Evolutionary conservation across 768 basidiomycete species (phyloP), one percentile per base, ranked within the genome.

Genomic region (Phylloporus arenicola): DNA sequence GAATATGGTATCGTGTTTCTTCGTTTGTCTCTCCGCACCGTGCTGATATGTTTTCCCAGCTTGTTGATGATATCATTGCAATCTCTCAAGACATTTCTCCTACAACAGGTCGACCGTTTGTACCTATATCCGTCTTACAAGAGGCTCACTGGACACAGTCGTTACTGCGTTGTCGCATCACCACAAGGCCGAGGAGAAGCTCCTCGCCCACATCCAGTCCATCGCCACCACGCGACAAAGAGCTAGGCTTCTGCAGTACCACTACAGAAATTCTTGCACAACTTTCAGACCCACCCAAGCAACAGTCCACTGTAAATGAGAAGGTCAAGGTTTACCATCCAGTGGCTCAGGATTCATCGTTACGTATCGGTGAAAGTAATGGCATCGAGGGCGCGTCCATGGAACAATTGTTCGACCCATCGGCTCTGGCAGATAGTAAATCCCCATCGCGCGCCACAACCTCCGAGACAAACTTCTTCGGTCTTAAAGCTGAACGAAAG

Each of bases 131-230:
- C 3, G 72, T 82, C 7, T 65, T 95, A 7, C 88, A 94, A 61
- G 75, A 81, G 0, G 85, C 92, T 1, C 83, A 85, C 55, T 97
- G 92, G 92, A 74, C 72, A 24, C 83, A 86, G 51, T 83, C 86
- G 2, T 53, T 83, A n/a, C 70, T 91, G 8, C 78, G 81, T 2
- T 77, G 80, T 54, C 75, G 72, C 27, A 78, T 88, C 22, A 82
- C 74, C 1, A 64, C 72, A 19, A 69, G 71, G 6, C 64, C 71
- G 0, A 47, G 31, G 38, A 46, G 42, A 16, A 39, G 54, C 2
- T 48, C 60, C 1, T 67, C 69, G 0, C 68, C 76, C 4, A 52
- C 72, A 0, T 61, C 75, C n/a, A 64, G 68, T 25, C 68, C 71
- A 8, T 64, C 72, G 4, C 67, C 72, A 0, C 29, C 61, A 1